A percentile compares a stretch with the other conserved stretches of the same genome.
Conservation (phyloP, 257 asterid genomes). For the Gentiana straminea region DNA sequence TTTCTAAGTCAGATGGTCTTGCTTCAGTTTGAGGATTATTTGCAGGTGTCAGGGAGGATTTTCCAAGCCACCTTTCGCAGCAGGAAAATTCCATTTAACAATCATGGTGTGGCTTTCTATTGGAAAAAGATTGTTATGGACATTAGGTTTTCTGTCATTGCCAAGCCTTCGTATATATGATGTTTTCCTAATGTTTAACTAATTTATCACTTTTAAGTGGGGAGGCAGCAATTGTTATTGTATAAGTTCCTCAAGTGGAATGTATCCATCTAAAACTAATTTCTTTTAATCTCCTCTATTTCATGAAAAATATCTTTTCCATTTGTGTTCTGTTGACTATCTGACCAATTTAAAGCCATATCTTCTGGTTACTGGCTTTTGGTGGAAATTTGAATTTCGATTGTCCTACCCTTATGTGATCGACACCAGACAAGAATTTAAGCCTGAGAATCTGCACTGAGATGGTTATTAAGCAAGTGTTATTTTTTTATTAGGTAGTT, state of each 20-base stretch:
- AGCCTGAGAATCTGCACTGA: conserved; percentile 7
- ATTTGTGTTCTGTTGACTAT: too few species aligned
- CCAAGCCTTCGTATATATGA: too few species aligned
- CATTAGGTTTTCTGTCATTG: conserved; percentile 5
- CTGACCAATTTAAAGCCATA: too few species aligned
- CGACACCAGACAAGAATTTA: background rate
- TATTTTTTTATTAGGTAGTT: conserved; percentile 45
- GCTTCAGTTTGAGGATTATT: conserved; percentile 3
- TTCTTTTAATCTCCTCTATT: too few species aligned
- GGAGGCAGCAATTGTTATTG: background rate
- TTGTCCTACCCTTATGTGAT: too few species aligned
- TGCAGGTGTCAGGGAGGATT: conserved; percentile 81
- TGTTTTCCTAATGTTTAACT: too few species aligned
- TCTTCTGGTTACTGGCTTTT: too few species aligned
- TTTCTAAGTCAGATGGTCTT: conserved; percentile 13
- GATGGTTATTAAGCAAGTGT: conserved; percentile 20
- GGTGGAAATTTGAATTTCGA: too few species aligned
- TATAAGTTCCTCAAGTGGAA: too few species aligned
- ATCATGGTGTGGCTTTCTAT: conserved; percentile 97
- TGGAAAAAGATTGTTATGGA: conserved; percentile 65
- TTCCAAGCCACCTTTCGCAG: conserved; percentile 81
- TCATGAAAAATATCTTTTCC: too few species aligned
- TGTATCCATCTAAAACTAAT: too few species aligned
- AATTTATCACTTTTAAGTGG: background rate
- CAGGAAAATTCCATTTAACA: conserved; percentile 84